These are phyloP conservation scores for Theobroma cacao DNA, from an alignment of 345 rosid species.

Conservation along the genomic window DNA sequence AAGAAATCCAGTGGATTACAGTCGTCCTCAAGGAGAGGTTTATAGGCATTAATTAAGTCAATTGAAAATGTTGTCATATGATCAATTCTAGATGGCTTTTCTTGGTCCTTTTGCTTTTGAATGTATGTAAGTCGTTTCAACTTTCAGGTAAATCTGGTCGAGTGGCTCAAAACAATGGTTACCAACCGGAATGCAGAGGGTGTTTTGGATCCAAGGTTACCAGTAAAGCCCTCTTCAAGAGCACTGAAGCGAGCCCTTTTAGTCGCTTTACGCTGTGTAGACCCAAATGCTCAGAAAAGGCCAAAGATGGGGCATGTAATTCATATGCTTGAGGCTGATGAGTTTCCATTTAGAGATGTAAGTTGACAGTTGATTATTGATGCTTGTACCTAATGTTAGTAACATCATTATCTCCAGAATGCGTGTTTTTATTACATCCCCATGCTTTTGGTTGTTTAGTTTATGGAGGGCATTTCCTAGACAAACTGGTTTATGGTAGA, in stretches of 20 bases:
- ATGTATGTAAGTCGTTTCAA: background rate
- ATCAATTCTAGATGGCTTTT: background rate
- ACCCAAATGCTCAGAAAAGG: slow-evolving; percentile 92
- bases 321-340: slow-evolving; percentile 98
- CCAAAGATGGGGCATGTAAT: slow-evolving; percentile 97
- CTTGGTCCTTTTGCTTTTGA: background rate
- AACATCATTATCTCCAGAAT: background rate
- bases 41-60: slow-evolving; percentile 10
- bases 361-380: slow-evolving; percentile 18
- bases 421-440: background rate
- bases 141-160: slow-evolving; percentile 83
- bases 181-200: slow-evolving; percentile 75
- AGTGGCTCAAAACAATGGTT: slow-evolving; percentile 95
- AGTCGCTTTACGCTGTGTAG: slow-evolving; percentile 89
- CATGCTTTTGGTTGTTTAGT: background rate
- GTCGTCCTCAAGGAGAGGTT: slow-evolving; percentile 83
- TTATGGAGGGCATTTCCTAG: background rate
- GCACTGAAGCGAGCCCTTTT: slow-evolving; percentile 84
- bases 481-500: background rate
- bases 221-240: slow-evolving; percentile 74
- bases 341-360: slow-evolving; percentile 73
- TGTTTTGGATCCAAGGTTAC: slow-evolving; percentile 77
- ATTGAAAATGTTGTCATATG: background rate
- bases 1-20: slow-evolving; percentile 94
- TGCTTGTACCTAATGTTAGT: background rate